phyloP scores from a whole-genome alignment of 2,329 filamentous ascomycete species.

The Moelleriella libera region DNA sequence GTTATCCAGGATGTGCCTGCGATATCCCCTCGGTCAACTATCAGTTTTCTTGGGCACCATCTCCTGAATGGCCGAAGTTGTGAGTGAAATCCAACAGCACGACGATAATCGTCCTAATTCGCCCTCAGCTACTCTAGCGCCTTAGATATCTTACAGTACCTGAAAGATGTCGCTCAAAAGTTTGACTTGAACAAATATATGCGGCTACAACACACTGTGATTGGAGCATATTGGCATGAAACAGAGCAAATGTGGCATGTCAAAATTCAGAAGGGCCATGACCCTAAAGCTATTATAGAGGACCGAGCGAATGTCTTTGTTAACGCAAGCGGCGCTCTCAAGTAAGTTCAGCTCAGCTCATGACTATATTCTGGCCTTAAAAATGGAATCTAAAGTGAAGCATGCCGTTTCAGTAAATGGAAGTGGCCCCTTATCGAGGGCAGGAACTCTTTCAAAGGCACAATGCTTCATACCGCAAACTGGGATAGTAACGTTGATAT shows the following conservation, averaged over 20 bases:
- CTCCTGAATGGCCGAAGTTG: neutral
- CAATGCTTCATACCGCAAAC: neutral
- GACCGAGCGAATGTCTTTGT: too few species aligned
- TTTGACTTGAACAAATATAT: neutral
- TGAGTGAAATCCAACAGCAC: neutral
- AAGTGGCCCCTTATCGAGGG: neutral
- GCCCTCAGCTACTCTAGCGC: neutral
- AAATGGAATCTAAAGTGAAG: too few species aligned
- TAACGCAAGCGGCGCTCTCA: too few species aligned
- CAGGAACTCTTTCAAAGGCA: neutral
- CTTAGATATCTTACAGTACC: neutral
- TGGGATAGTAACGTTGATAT: neutral
- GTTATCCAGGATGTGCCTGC: conserved; percentile 10
- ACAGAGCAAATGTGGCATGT: neutral
- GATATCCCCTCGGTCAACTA: conserved; percentile 8
- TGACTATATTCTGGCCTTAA: too few species aligned
- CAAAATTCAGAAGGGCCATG: neutral
- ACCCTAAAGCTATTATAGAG: too few species aligned
- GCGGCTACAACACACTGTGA: neutral
- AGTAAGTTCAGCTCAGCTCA: too few species aligned
- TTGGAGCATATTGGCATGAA: neutral
- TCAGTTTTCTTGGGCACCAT: neutral
- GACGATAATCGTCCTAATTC: neutral
- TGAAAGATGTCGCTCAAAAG: neutral
- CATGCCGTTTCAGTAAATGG: neutral